These are phyloP conservation scores for Lasiodiplodia citricola DNA, from an alignment of 2,329 filamentous ascomycete genomes.

Conservation along the genomic window DNA sequence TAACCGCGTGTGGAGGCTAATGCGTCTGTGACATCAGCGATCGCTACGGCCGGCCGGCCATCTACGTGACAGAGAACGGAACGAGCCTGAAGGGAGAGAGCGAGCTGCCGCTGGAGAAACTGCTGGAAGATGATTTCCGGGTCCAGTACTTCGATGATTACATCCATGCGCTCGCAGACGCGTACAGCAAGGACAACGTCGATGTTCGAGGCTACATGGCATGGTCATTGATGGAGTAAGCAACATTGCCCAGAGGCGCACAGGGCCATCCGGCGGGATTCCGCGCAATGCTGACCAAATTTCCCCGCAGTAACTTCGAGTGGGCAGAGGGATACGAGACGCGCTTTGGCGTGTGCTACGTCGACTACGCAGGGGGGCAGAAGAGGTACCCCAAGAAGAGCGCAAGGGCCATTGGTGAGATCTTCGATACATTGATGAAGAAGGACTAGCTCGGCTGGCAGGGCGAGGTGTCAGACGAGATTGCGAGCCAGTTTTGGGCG, in stretches of 20 bases:
- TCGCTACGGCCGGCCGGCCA: conserved; percentile 75
- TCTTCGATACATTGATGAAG: conserved; percentile 74
- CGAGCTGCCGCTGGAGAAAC: conserved; percentile 70
- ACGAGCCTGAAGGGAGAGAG: conserved; percentile 85
- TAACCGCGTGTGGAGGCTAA: conserved; percentile 43
- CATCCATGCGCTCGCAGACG: conserved; percentile 75
- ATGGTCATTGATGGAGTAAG: conserved; percentile 83
- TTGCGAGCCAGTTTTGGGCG: conserved; percentile 17
- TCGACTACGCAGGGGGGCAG: conserved; percentile 81
- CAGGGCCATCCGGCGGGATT: conserved; percentile 25
- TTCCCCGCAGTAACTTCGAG: conserved; percentile 71
- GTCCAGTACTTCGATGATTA: conserved; percentile 80
- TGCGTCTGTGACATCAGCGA: conserved; percentile 45
- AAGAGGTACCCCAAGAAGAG: conserved; percentile 85
- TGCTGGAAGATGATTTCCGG: conserved; percentile 82
- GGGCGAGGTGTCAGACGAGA: conserved; percentile 10
- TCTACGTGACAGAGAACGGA: conserved; percentile 90
- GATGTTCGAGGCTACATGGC: conserved; percentile 81
- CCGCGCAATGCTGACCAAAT: conserved; percentile 16
- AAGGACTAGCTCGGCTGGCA: conserved; percentile 49
- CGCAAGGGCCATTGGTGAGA: conserved; percentile 69
- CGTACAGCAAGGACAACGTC: conserved; percentile 73
- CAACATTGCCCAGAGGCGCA: conserved; percentile 33
- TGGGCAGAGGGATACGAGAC: conserved; percentile 93
- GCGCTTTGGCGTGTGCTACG: conserved; percentile 81